Base-by-base conservation (phyloP, 345 rosid species). In the Rhizophora mangle region DNA sequence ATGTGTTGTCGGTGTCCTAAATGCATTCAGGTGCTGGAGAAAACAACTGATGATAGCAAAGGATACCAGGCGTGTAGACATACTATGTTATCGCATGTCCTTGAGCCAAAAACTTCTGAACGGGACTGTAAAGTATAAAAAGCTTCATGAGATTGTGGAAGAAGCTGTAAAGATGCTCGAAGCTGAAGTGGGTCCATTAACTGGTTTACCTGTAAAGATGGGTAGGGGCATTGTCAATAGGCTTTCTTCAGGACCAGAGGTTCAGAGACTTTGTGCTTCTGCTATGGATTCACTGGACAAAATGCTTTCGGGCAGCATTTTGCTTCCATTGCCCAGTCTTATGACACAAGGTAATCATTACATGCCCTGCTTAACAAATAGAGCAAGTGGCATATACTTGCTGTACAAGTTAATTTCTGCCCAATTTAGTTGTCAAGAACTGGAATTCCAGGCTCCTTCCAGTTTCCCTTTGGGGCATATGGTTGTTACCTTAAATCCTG, bases 211-310 rank as follows among this genome's bases (percentile, higher is more conserved):
- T 8, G 91, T 85, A 68, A 92, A 90, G 82, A 92, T 89, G 85
- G 96, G 90, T 66, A 81, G 96, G 64, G 97, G 96, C 67, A 90
- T 89, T 16, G 98, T 92, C 58, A 90, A 87, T 76, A 83, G 97
- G 80, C 94, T 95, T 82, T 80, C 93, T 24, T 83, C 84, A 3
- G 98, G 99, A 56, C 77, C 88, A 2, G 87, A 84, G 72, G 89
- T 89, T 73, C 97, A 90, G 83, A 85, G 82, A 68, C 82, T 84
- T 8, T 96, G 99, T 59, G 76, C 86, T 77, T 22, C 56, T 39
- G 99, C 96, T 0, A 71, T 96, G 72, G 87, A 86, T 60, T 74
- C 73, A 47, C 75, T 92, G 74, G 93, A 90, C 75, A 81, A 81
- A 68, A 70, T 86, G 74, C 79, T 82, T 34, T 67, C 88, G 24